These are phyloP conservation scores for Hypoxylon sp. DNA, from an alignment of 2,329 filamentous ascomycete genomes.

Conservation along the genomic window DNA sequence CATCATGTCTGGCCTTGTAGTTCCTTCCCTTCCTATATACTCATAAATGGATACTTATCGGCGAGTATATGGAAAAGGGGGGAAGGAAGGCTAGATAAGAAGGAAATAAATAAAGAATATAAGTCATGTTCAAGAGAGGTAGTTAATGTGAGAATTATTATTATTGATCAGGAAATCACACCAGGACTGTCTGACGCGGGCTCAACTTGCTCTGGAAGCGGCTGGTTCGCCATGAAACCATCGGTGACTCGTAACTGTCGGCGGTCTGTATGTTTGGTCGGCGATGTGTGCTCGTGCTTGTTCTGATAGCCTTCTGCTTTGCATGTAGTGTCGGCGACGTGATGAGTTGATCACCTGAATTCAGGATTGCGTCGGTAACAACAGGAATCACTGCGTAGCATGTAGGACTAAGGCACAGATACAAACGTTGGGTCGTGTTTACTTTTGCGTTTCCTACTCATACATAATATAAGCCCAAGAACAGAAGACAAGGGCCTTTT, in stretches of 20 bases:
- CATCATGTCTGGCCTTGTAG: neutral
- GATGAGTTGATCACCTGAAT: neutral
- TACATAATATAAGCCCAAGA: conserved; percentile 49
- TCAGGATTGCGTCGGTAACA: neutral
- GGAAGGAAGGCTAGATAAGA: neutral
- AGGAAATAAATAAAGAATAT: neutral
- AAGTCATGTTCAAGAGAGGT: neutral
- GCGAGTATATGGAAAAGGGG: neutral
- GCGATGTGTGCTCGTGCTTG: neutral
- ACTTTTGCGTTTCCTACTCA: conserved; percentile 47
- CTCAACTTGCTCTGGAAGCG: neutral
- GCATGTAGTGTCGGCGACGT: neutral
- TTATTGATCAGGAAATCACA: neutral
- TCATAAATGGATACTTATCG: neutral
- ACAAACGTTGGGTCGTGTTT: conserved; percentile 30
- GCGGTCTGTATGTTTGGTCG: neutral
- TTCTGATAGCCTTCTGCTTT: neutral
- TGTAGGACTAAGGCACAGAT: conserved; percentile 16
- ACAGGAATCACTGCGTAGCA: neutral
- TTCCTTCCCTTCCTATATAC: neutral
- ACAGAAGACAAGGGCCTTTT: conserved; percentile 44
- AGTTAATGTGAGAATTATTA: neutral
- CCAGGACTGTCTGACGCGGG: neutral
- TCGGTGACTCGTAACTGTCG: neutral
- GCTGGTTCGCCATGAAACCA: neutral